Conservation (phyloP, 805 yeast genomes). For the Isabelozyma heimii region DNA sequence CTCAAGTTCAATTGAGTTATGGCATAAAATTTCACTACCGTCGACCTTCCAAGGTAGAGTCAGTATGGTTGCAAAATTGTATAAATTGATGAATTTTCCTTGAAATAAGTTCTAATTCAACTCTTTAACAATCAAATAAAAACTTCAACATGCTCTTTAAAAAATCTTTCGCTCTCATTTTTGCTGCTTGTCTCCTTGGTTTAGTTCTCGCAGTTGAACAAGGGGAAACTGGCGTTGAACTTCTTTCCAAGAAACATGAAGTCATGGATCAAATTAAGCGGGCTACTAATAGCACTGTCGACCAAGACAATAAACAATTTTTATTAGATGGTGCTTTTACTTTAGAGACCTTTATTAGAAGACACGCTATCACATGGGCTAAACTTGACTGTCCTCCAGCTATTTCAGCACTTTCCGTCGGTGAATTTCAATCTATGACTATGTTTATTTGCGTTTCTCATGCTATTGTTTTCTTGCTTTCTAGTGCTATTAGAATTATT, state of each 20-base stretch:
- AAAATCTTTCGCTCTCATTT: neutral
- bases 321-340: neutral
- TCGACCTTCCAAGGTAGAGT: too few species aligned
- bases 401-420: neutral
- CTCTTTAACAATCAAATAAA: neutral
- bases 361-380: neutral
- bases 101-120: neutral
- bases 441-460: neutral
- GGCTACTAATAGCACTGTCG: neutral
- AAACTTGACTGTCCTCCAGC: neutral
- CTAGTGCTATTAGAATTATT: neutral
- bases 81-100: neutral
- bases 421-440: neutral
- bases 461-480: neutral
- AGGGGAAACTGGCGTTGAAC: neutral
- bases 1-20: neutral
- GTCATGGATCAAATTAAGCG: neutral
- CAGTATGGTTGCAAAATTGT: neutral
- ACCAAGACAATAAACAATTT: neutral
- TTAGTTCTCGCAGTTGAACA: neutral
- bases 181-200: neutral
- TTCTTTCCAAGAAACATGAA: neutral
- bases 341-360: neutral
- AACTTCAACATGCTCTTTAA: neutral
- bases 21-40: neutral